Evolutionary conservation across 1,284 basidiomycete genomes (phyloP).

Genomic region (Caloboletus inedulis): DNA sequence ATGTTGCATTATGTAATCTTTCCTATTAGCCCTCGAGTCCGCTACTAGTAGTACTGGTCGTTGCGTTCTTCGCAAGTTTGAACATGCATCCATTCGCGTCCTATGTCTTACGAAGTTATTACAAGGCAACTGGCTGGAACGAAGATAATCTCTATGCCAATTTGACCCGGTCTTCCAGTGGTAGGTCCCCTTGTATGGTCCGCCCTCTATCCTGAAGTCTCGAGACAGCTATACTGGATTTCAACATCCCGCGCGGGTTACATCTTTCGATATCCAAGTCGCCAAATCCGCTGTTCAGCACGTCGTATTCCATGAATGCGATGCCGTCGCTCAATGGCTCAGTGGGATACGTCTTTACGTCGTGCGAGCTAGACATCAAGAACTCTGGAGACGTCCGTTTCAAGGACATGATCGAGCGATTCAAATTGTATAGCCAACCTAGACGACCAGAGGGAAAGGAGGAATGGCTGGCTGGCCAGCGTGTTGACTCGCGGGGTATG

Average conservation of each 20-base stretch:
- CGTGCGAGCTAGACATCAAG: constrained; percentile 73
- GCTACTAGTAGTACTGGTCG: no score
- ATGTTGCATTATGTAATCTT: constrained; percentile 14
- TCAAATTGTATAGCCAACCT: constrained; percentile 78
- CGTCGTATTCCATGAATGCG: constrained; percentile 88
- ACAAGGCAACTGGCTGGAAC: constrained; percentile 91
- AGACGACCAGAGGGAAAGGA: constrained; percentile 71
- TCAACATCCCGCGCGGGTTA: constrained; percentile 74
- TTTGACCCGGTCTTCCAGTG: constrained; percentile 83
- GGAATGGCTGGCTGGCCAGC: constrained; percentile 75
- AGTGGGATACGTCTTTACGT: constrained; percentile 90
- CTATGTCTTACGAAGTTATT: constrained; percentile 87
- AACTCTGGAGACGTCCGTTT: constrained; percentile 74
- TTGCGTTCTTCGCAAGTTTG: not conserved
- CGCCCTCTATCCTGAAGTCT: constrained; percentile 3
- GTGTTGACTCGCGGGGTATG: constrained; percentile 76
- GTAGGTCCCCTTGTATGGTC: constrained; percentile 42
- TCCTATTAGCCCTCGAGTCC: no score
- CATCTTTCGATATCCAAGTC: constrained; percentile 85
- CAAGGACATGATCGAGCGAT: constrained; percentile 85
- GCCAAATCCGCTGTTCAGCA: constrained; percentile 86
- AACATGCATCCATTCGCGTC: constrained; percentile 81
- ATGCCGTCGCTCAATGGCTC: constrained; percentile 91
- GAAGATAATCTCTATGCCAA: constrained; percentile 94
- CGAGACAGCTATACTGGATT: constrained; percentile 76